Base-by-base conservation (phyloP, 2,329 filamentous ascomycete genomes). In the Xylariaceae sp. region DNA sequence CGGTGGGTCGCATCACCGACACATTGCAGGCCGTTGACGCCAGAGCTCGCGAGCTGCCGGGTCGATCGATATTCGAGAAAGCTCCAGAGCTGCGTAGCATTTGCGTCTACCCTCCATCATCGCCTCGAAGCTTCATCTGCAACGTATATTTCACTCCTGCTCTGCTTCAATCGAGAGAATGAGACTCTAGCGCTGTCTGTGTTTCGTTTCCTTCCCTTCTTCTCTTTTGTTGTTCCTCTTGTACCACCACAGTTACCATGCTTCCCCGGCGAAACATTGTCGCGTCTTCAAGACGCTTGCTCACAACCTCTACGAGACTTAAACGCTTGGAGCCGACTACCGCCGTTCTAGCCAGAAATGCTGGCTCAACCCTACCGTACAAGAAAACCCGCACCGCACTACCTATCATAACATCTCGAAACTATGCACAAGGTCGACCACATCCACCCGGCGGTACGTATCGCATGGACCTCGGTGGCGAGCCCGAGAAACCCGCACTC, bases 391-490 rank as follows among this genome's bases (percentile, higher is more conserved):
- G 22, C 22, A 28, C 7, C 22, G 22, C 22, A 5, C n/a, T 36
- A 61, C 45, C 54, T 63, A 14, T 52, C 53, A 42, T 53, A 58
- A 34, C 31, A n/a, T 50, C 48, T 47, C 78, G 86, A 50, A 70
- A 65, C 44, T 89, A 88, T 71, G 80, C 85, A 53, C 85, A 84
- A 76, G 87, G 88, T 63, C 78, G 87, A 54, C 89, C 91, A 56
- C 90, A 94, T 59, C 92, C 91, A 1, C 91, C 93, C 0, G 93
- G 93, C 46, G 92, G 92, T 50, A 97, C 91, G 1, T 90, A 97
- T 72, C 88, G 88, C 59, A 97, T 97, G 92, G 86, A 97, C 67
- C 73, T 97, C 68, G 83, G 90, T 50, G 84, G 77, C 28, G 82
- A 81, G 61, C 79, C 81, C 42, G 78, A 97, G 71, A 96, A 97